Conservation (phyloP, 23 red algal species). For the Agarophyton chilense region DNA sequence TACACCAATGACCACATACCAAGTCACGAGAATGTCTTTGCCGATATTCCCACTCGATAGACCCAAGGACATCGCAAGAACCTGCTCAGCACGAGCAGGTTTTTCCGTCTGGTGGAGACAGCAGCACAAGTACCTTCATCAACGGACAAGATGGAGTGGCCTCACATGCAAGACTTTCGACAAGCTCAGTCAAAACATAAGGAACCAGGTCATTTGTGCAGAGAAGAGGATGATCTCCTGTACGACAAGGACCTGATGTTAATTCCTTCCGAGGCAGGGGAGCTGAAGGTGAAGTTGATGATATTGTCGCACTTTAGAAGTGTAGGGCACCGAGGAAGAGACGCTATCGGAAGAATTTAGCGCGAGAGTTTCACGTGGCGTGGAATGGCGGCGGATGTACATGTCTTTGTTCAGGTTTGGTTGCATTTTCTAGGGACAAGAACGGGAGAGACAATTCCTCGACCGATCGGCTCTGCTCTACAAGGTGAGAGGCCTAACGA, state of each 20-base stretch:
- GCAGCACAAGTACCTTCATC: not conserved
- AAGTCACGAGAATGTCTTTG: constrained; percentile 34
- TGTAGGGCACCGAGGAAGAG: constrained; percentile 14
- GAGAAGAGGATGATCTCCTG: not conserved
- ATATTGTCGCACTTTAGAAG: constrained; percentile 13
- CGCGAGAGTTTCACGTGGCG: constrained; percentile 31
- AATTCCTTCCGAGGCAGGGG: constrained; percentile 13
- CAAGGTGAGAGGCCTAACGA: constrained; percentile 47
- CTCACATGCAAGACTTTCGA: constrained; percentile 3
- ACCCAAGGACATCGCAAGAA: constrained; percentile 34
- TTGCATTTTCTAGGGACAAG: constrained; percentile 28
- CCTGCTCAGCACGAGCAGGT: not conserved
- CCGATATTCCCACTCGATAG: constrained; percentile 52
- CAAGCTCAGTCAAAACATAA: not conserved
- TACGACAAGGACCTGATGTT: not conserved
- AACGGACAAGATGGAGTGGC: constrained; percentile 36
- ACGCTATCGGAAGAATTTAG: constrained; percentile 3
- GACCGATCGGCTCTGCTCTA: constrained; percentile 3
- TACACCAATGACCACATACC: constrained; percentile 44
- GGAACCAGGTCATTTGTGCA: not conserved
- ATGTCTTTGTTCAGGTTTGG: constrained; percentile 28
- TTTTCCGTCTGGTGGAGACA: not conserved
- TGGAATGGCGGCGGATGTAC: constrained; percentile 14
- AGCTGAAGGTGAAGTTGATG: constrained; percentile 20
- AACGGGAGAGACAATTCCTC: not conserved